Evolutionary conservation across 2,329 filamentous ascomycete species (phyloP).

Genomic region (Phialocephala sp.): DNA sequence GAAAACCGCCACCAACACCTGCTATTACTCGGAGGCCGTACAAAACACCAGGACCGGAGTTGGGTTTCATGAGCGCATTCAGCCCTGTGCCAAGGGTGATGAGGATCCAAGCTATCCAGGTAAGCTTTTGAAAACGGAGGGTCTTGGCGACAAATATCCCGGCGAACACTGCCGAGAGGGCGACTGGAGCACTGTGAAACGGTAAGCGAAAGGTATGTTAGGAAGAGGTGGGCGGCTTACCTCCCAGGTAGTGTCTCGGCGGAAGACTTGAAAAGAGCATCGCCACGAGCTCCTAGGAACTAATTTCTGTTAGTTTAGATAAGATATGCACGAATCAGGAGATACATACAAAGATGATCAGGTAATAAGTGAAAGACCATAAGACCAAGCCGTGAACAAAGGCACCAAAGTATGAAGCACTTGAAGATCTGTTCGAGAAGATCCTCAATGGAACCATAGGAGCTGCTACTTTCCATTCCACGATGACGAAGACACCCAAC

Average conservation of each 20-base stretch:
- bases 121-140: slow-evolving; percentile 38
- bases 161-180: slow-evolving; percentile 18
- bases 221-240: neutral
- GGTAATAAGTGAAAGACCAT: slow-evolving; percentile 32
- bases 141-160: slow-evolving; percentile 18
- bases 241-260: slow-evolving; percentile 25
- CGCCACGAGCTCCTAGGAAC: slow-evolving; percentile 23
- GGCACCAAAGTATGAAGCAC: slow-evolving; percentile 44
- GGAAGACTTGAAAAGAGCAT: slow-evolving; percentile 21
- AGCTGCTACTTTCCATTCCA: slow-evolving; percentile 48
- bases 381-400: slow-evolving; percentile 30
- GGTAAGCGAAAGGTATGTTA: slow-evolving; percentile 7
- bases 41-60: slow-evolving; percentile 14
- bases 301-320: slow-evolving; percentile 8
- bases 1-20: slow-evolving; percentile 26
- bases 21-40: slow-evolving; percentile 21
- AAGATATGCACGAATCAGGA: neutral
- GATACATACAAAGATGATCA: slow-evolving; percentile 28
- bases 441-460: slow-evolving; percentile 46
- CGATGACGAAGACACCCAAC: slow-evolving; percentile 56
- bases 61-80: slow-evolving; percentile 24
- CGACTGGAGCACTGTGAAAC: slow-evolving; percentile 19
- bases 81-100: slow-evolving; percentile 62
- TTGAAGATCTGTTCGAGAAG: slow-evolving; percentile 49
- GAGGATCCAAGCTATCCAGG: slow-evolving; percentile 63